phyloP scores from a whole-genome alignment of 257 asterid species.

The Orobanche coerulescens region DNA sequence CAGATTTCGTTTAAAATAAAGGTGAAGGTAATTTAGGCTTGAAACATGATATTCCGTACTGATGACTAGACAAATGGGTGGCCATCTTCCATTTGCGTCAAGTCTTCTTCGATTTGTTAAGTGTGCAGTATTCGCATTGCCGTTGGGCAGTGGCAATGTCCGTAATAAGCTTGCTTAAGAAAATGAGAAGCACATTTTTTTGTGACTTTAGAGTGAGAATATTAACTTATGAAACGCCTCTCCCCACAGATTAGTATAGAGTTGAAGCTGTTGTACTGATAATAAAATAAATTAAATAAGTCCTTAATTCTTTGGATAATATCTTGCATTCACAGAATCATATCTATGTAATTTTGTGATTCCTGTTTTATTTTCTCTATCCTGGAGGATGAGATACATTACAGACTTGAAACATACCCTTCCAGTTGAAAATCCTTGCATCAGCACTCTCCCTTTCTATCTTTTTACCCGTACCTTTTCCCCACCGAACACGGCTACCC shows the following conservation, averaged over 20 bases:
- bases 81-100: slow-evolving; percentile 10
- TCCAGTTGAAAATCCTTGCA: too few relatives aligned
- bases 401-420: too few relatives aligned
- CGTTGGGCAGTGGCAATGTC: slow-evolving; percentile 18
- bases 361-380: too few relatives aligned
- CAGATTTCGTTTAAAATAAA: slow-evolving; percentile 53
- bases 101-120: slow-evolving; percentile 1
- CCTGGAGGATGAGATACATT: neutral
- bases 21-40: slow-evolving; percentile 7
- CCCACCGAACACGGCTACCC: too few relatives aligned
- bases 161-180: slow-evolving; percentile 19
- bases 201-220: slow-evolving; percentile 9
- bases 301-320: neutral
- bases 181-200: neutral
- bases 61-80: slow-evolving; percentile 9
- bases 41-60: neutral
- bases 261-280: slow-evolving; percentile 14
- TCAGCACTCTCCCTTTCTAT: too few relatives aligned
- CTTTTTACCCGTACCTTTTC: too few relatives aligned
- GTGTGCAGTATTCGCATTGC: slow-evolving; percentile 30
- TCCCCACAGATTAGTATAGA: neutral
- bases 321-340: neutral
- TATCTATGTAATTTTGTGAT: neutral
- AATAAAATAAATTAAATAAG: neutral
- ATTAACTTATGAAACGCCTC: neutral